A percentile compares a stretch with the other conserved stretches of the same genome.
phyloP scores from a whole-genome alignment of 2,329 filamentous ascomycete genomes.

The Magnaporthiopsis poae region DNA sequence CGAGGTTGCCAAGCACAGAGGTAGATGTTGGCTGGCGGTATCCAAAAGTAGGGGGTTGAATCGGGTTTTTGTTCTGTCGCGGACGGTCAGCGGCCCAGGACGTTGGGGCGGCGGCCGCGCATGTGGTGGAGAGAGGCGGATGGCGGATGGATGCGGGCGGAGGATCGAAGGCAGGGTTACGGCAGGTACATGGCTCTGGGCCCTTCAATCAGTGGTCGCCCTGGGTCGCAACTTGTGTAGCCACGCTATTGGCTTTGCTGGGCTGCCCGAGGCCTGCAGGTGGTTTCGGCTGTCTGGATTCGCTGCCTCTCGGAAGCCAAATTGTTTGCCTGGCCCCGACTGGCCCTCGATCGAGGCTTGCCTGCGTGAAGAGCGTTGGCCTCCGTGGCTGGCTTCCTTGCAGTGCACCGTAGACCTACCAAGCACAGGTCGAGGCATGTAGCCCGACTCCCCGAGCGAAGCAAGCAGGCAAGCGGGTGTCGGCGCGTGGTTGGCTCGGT shows the following conservation, averaged over 20 bases:
- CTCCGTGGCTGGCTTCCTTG: neutral
- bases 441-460: neutral
- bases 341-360: neutral
- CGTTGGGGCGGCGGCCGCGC: neutral
- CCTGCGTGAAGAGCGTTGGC: neutral
- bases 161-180: neutral
- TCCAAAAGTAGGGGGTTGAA: neutral
- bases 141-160: neutral
- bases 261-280: neutral
- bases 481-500: neutral
- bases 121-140: neutral
- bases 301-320: neutral
- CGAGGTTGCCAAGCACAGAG: neutral
- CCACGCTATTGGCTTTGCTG: neutral
- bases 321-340: neutral
- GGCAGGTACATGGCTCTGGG: neutral
- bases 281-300: neutral
- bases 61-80: neutral
- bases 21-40: neutral
- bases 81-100: neutral
- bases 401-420: neutral
- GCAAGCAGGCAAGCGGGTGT: neutral
- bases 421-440: neutral
- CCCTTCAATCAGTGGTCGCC: neutral
- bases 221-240: neutral